Evolutionary conservation across 169 alveolate genomes (phyloP).

Genomic region (Neospora caninum): DNA sequence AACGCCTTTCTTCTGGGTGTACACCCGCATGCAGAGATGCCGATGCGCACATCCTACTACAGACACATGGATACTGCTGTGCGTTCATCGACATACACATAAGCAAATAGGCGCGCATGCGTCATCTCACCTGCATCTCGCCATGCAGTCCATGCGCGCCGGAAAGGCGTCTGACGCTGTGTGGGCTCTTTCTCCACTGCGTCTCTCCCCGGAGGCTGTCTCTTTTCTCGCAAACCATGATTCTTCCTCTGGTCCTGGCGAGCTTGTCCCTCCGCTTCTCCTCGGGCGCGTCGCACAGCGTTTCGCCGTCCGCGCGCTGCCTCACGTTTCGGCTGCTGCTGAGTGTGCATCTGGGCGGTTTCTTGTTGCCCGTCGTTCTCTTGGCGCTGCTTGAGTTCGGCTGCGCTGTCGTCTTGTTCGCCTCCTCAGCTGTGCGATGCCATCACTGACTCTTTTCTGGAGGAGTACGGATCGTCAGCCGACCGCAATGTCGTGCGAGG

Average conservation of each 20-base stretch:
- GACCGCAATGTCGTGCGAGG: background rate
- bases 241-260: background rate
- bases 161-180: too few species aligned
- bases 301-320: background rate
- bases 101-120: background rate
- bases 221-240: background rate
- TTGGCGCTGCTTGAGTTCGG: background rate
- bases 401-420: background rate
- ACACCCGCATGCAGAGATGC: background rate
- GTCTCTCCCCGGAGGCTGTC: background rate
- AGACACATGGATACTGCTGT: background rate
- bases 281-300: background rate
- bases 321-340: background rate
- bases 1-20: background rate
- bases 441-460: background rate
- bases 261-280: background rate
- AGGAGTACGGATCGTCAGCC: conserved; percentile 19
- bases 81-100: background rate
- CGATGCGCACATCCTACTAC: background rate
- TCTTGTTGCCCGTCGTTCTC: background rate
- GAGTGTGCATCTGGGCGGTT: background rate
- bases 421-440: conserved; percentile 15
- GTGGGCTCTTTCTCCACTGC: too few species aligned
- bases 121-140: too few species aligned
- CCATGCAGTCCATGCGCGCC: too few species aligned